A percentile compares a stretch with the other conserved stretches of the same genome.
Conservation (phyloP, 805 yeast genomes). For the Myxozyma sirexii region DNA sequence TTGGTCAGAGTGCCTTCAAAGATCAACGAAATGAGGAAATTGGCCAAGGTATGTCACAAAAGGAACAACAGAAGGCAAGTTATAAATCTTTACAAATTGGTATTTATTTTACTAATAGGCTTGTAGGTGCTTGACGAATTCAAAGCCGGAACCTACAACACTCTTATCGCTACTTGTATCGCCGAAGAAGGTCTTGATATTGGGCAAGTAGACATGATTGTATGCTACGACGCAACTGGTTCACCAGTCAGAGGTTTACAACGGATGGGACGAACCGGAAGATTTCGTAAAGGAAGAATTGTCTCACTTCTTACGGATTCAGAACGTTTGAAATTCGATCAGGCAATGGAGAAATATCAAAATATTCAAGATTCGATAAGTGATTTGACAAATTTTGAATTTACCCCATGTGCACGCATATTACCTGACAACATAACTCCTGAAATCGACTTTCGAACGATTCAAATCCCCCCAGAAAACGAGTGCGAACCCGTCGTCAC, state of each 20-base stretch:
- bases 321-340: conserved; percentile 77
- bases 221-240: conserved; percentile 89
- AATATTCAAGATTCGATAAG: conserved; percentile 60
- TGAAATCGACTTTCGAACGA: conserved; percentile 54
- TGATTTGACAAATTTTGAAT: conserved; percentile 50
- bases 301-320: conserved; percentile 71
- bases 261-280: conserved; percentile 97
- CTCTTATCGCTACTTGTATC: conserved; percentile 91
- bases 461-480: conserved; percentile 75
- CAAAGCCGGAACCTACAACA: conserved; percentile 70
- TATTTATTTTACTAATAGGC: neutral
- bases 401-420: conserved; percentile 57
- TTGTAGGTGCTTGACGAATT: conserved; percentile 59
- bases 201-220: conserved; percentile 93
- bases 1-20: conserved; percentile 74
- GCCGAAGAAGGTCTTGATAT: conserved; percentile 99
- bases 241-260: conserved; percentile 93
- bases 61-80: conserved; percentile 71
- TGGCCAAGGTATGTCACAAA: conserved; percentile 94
- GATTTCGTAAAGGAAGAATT: conserved; percentile 87
- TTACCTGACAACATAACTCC: conserved; percentile 65
- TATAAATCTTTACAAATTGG: neutral
- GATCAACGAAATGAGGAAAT: conserved; percentile 41
- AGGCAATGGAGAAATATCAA: conserved; percentile 82
- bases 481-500: conserved; percentile 39